These are phyloP conservation scores for Diversispora epigaea DNA, from an alignment of 192 early-diverging fungal species.

Conservation along the genomic window DNA sequence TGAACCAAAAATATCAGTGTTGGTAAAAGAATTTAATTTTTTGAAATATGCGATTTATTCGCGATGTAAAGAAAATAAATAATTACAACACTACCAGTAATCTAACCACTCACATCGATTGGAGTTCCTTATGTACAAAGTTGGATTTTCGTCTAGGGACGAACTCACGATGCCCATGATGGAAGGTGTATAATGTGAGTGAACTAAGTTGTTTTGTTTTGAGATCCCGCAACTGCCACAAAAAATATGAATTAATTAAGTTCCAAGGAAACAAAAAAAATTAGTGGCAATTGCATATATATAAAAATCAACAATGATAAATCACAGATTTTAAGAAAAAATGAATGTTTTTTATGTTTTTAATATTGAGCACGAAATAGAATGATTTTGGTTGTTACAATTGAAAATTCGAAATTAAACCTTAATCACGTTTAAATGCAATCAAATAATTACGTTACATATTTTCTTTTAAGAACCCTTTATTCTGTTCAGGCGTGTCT, in stretches of 20 bases:
- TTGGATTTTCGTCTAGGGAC: conserved; percentile 26
- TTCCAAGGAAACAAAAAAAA: not conserved
- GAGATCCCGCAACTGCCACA: not conserved
- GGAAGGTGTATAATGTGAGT: conserved; percentile 7
- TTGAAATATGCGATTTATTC: not conserved
- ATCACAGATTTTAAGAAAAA: not conserved
- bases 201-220: not conserved
- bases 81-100: not conserved
- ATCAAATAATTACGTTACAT: no score
- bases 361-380: no score
- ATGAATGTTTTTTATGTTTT: not conserved
- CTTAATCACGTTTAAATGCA: no score
- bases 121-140: conserved; percentile 24
- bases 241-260: not conserved
- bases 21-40: not conserved
- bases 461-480: no score
- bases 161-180: conserved; percentile 27
- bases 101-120: conserved; percentile 27
- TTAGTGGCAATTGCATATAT: conserved; percentile 10
- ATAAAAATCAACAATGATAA: not conserved
- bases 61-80: not conserved
- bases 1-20: not conserved
- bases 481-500: no score
- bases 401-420: no score
- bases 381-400: no score